These are phyloP conservation scores for Drechslerella coelobrocha DNA, from an alignment of 2,329 filamentous ascomycete species.

Conservation along the genomic window DNA sequence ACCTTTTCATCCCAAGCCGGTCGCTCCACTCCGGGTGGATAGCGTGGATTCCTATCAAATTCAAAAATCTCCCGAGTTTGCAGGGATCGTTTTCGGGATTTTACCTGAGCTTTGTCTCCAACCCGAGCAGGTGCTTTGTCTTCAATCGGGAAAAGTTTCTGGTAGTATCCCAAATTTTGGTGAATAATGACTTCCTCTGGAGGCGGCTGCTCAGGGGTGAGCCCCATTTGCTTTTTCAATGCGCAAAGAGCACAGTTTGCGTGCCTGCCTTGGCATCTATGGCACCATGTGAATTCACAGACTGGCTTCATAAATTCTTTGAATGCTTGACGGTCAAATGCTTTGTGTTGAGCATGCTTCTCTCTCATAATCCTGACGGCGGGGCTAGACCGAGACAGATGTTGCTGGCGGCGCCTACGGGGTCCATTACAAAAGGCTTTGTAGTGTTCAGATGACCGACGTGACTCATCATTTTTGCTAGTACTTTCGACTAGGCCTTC, in stretches of 20 bases:
- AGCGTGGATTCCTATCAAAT: neutral
- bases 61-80: neutral
- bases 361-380: conserved; percentile 6
- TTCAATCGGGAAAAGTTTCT: conserved; percentile 14
- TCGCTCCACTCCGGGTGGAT: conserved; percentile 10
- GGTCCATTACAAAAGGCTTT: neutral
- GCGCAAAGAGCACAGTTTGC: conserved; percentile 25
- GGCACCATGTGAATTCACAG: conserved; percentile 18
- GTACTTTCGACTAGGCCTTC: neutral
- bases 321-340: conserved; percentile 9
- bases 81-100: conserved; percentile 3
- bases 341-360: conserved; percentile 6
- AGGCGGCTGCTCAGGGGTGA: conserved; percentile 4
- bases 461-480: neutral
- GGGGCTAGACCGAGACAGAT: neutral
- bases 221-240: neutral
- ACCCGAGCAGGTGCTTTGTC: neutral
- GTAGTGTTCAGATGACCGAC: neutral
- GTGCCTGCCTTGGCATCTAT: conserved; percentile 1
- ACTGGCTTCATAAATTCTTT: conserved; percentile 18
- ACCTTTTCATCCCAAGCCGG: conserved; percentile 24
- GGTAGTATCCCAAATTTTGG: conserved; percentile 12
- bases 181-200: conserved; percentile 20
- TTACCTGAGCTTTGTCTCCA: neutral
- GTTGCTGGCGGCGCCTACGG: neutral